Base-by-base conservation (phyloP, 768 basidiomycete species). In the Mycena alexandri region DNA sequence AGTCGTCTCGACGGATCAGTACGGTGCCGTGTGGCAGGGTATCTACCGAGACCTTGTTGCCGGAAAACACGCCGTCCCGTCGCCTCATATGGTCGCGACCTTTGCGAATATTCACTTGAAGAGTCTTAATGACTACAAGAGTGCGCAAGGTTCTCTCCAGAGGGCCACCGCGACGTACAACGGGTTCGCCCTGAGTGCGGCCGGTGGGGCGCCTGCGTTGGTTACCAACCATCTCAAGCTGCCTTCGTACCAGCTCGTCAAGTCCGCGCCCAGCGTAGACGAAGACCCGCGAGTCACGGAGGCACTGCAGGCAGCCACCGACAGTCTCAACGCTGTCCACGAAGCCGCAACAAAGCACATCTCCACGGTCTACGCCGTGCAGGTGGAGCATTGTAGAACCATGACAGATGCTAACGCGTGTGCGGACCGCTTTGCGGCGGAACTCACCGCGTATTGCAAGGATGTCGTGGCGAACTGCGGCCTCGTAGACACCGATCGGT, bases 51-150 rank as follows among this genome's bases (percentile, higher is more conserved):
- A 33, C 9, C 51, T 52, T 10, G 12, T 36, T 19, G 17, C 51
- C 33, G 17, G 5, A 29, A 33, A 52, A 21, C 21, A 16, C 1
- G 21, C 51, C 25, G 12, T 52, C 4, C 51, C 33, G 6, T 52
- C 33, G 13, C 51, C 33, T 1, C 17, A 52, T 16, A 52, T 52
- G 51, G 51, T 52, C 6, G 7, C 16, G 14, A 12, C 14, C 3
- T 52, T 52, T 17, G 29, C 33, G 9, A 34, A 52, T 16, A 52
- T 52, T 12, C 51, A 52, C 51, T 34, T 52, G 29, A 34, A 52
- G 33, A 52, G 51, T 52, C 51, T 52, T 36, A 52, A n/a, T 19
- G 33, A 52, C 51, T 52, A 52, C 51, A 52, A 52, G 33, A 19
- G 51, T 52, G 51, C 50, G 33, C 51, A 52, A 19, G n/a, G 29